Base-by-base conservation (phyloP, 2,329 filamentous ascomycete species). In the Pseudogymnoascus sp. region DNA sequence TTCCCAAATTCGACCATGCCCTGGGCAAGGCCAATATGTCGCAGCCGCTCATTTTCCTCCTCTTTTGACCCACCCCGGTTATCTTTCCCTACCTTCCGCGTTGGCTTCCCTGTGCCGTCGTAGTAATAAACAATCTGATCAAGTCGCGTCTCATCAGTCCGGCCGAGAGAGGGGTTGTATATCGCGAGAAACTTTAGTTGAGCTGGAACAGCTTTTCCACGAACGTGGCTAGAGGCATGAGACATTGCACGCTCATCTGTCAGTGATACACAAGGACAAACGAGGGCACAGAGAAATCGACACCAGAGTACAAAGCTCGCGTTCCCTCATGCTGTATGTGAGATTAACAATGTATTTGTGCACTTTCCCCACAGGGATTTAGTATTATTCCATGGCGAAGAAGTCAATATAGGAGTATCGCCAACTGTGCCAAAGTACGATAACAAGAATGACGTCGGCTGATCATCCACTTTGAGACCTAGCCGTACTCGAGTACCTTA, bases 21-120 rank as follows among this genome's bases (percentile, higher is more conserved):
- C 77, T 99, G 94, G 39, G 94, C 94, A 65, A 99, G 84, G 37
- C 94, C 94, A 72, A 99, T 92, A 78, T 97, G 92, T 66, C 94
- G 85, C 69, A 97, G 78, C 68, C 87, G 88, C 76, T 96, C 89
- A 74, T 97, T 94, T 70, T 86, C 85, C 70, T 92, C 86, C 66
- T 90, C 85, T 57, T 82, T 77, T 8, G 69, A 67, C 28, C 74
- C 68, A 3, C 22, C 38, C 5, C 4, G 14, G 20, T 9, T 39
- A 39, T 65, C 38, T 69, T 73, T 69, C 66, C 59, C 71, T 22
- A 64, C 68, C 57, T 63, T 65, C 16, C 41, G 62, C 20, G 59
- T 58, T 12, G 63, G 62, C n/a, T 60, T 63, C 60, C 67, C 78
- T 74, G 66, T 77, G n/a, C 35, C 35, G 35, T 37, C 33, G 35